Conservation (phyloP, 495 filamentous ascomycete genomes). For the Hypoxylon trugodes region DNA sequence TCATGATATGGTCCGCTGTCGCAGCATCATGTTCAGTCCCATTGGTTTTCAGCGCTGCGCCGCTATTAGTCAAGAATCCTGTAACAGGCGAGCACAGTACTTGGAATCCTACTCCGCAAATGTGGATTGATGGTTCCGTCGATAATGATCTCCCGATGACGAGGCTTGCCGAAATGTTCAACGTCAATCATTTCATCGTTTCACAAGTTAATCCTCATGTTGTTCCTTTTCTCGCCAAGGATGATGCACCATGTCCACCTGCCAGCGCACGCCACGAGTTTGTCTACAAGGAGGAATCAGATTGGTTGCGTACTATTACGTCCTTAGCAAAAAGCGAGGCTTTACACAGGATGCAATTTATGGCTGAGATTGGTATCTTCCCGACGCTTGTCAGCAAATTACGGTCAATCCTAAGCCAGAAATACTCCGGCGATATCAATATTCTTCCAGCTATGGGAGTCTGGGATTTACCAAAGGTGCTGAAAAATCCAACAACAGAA, state of each 20-base stretch:
- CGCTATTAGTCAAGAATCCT: constrained; percentile 85
- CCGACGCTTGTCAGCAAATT: constrained; percentile 81
- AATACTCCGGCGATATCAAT: constrained; percentile 94
- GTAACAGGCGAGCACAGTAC: constrained; percentile 77
- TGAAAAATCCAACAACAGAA: constrained; percentile 88
- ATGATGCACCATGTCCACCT: constrained; percentile 63
- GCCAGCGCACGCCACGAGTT: constrained; percentile 52
- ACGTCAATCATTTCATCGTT: constrained; percentile 97
- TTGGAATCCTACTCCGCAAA: constrained; percentile 84
- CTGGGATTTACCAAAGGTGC: constrained; percentile 75
- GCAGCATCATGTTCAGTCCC: constrained; percentile 95
- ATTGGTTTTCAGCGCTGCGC: constrained; percentile 78
- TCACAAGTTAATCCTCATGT: constrained; percentile 97
- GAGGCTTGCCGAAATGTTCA: constrained; percentile 91
- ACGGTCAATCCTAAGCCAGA: constrained; percentile 83
- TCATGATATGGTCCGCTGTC: constrained; percentile 96
- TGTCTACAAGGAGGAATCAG: constrained; percentile 44
- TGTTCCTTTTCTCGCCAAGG: constrained; percentile 81
- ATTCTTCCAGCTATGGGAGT: constrained; percentile 84
- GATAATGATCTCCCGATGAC: constrained; percentile 96
- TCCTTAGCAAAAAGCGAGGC: constrained; percentile 82
- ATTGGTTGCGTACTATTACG: constrained; percentile 75
- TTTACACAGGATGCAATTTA: constrained; percentile 79
- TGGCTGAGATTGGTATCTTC: constrained; percentile 85
- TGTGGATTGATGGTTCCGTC: constrained; percentile 93